Conservation (phyloP, 108 stramenopile species). For the Fistulifera solaris region DNA sequence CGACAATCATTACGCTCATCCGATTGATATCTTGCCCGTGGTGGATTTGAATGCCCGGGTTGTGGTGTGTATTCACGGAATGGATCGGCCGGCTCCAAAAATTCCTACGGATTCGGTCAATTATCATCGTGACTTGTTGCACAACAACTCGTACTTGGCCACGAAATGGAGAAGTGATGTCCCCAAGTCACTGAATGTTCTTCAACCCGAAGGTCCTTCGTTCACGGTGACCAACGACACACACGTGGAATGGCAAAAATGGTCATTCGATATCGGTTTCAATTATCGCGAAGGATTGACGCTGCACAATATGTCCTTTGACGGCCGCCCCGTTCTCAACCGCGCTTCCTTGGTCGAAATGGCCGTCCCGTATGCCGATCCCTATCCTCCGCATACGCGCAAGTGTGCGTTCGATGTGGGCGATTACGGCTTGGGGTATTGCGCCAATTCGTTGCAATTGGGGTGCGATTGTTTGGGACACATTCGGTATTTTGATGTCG, state of each 20-base stretch:
- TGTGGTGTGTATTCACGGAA: constrained; percentile 45
- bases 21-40: constrained; percentile 59
- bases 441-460: constrained; percentile 41
- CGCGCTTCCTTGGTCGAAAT: constrained; percentile 60
- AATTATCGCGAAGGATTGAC: constrained; percentile 64
- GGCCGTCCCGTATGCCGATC: constrained; percentile 71
- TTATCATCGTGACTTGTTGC: constrained; percentile 44
- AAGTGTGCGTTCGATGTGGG: constrained; percentile 56
- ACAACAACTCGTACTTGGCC: constrained; percentile 39
- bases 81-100: constrained; percentile 29
- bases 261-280: constrained; percentile 57
- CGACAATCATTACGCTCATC: constrained; percentile 72
- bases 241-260: constrained; percentile 52
- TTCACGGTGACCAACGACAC: constrained; percentile 42
- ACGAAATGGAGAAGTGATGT: constrained; percentile 23
- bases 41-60: constrained; percentile 40
- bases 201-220: constrained; percentile 59
- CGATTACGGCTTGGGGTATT: constrained; percentile 44
- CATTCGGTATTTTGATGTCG: constrained; percentile 70
- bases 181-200: constrained; percentile 32
- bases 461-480: constrained; percentile 70
- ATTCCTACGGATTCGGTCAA: constrained; percentile 33
- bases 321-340: constrained; percentile 41
- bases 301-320: constrained; percentile 42
- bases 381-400: constrained; percentile 34